Evolutionary conservation across 2,329 filamentous ascomycete species (phyloP), one percentile per base, ranked within the genome.

Genomic region (Penicillium psychrosexuale): DNA sequence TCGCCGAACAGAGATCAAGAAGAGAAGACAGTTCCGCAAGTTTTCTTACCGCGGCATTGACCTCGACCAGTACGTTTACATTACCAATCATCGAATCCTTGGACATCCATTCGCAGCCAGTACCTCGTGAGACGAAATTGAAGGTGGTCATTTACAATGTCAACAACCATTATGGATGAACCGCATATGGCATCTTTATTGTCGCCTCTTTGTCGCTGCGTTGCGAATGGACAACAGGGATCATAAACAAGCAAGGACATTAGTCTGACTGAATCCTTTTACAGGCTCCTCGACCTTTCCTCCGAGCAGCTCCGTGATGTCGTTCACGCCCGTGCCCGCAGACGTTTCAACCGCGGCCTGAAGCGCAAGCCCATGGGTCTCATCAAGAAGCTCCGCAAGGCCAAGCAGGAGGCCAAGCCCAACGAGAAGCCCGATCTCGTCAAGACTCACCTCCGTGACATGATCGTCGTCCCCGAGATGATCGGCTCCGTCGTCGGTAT

Each of bases 381-480:
- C 75, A 97, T 99, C 88, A 97, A 97, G 91, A 99, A 99, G 88
- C 91, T 99, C 75, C 93, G 94, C 80, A 97, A 97, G 86, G 89
- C 94, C 71, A 97, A 97, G 89, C 91, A 96, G 82, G 91, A 96
- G 84, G 92, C 92, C 72, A 91, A 90, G 84, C 94, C 94, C 78
- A 99, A 99, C 83, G 93, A 97, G 91, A 97, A 97, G 90, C 93
- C 93, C 77, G 92, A 96, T 77, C 85, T 94, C 75, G 93, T 97
- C 85, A 97, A 97, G 89, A 99, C 93, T 63, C 93, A 99, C 80
- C 89, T 99, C 75, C 92, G 93, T 81, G 89, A 99, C 85, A 99
- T 99, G 94, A 97, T 99, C 79, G 88, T 99, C 77, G 94, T 99
- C 71, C 94, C 94, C 73, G 94, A 99, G 86, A 97, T 99, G 94